A percentile compares a stretch with the other conserved stretches of the same genome.
Evolutionary conservation across 2,329 filamentous ascomycete species (phyloP).

Genomic region (Pyricularia grisea): DNA sequence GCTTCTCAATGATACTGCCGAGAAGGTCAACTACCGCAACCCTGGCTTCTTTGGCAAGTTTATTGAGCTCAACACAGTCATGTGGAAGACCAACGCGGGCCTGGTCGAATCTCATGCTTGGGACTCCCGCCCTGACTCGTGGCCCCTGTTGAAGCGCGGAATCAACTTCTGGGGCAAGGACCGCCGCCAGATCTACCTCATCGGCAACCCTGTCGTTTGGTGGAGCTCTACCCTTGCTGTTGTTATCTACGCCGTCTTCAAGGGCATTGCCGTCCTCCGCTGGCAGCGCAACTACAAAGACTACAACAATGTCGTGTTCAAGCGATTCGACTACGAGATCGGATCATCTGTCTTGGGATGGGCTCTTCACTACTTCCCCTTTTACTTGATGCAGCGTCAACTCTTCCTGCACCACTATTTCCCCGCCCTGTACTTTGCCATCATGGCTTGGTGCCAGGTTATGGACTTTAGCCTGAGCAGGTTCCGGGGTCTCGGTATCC

Average conservation of each 20-base stretch:
- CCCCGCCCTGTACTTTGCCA: slow-evolving; percentile 89
- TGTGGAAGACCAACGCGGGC: slow-evolving; percentile 98
- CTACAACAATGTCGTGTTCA: slow-evolving; percentile 74
- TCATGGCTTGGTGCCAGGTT: slow-evolving; percentile 79
- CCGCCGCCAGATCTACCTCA: slow-evolving; percentile 89
- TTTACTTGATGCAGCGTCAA: slow-evolving; percentile 96
- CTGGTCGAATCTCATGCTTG: slow-evolving; percentile 94
- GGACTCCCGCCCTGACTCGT: slow-evolving; percentile 90
- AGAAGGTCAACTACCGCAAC: slow-evolving; percentile 92
- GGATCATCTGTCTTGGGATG: slow-evolving; percentile 85
- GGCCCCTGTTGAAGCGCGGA: slow-evolving; percentile 84
- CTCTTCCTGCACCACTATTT: slow-evolving; percentile 99
- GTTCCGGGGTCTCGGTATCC: slow-evolving; percentile 57
- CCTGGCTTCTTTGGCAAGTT: slow-evolving; percentile 98
- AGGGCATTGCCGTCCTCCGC: slow-evolving; percentile 75
- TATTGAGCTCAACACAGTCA: slow-evolving; percentile 92
- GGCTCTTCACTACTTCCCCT: slow-evolving; percentile 98
- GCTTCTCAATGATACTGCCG: slow-evolving; percentile 60
- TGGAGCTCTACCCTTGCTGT: slow-evolving; percentile 78
- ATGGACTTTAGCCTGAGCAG: slow-evolving; percentile 79
- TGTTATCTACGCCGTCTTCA: slow-evolving; percentile 70
- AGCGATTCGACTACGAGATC: slow-evolving; percentile 96
- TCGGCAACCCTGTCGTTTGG: slow-evolving; percentile 93
- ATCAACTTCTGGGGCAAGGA: slow-evolving; percentile 99
- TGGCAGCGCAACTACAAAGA: slow-evolving; percentile 93